phyloP scores from a whole-genome alignment of 2,329 filamentous ascomycete species.

The Botrytis porri region DNA sequence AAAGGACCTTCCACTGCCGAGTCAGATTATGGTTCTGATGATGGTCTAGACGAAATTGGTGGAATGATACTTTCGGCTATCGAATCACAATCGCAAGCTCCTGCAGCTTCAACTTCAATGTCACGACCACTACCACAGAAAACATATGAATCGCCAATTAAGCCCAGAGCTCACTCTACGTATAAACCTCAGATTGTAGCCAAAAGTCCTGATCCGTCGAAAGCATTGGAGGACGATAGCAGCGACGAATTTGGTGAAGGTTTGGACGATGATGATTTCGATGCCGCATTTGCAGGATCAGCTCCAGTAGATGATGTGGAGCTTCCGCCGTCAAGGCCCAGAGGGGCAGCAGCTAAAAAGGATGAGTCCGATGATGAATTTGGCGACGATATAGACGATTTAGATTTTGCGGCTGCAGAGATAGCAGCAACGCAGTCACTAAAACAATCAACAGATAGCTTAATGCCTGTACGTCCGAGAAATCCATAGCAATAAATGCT shows the following conservation, averaged over 20 bases:
- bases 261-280: slow-evolving; percentile 53
- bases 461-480: slow-evolving; percentile 53
- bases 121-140: not conserved
- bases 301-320: slow-evolving; percentile 40
- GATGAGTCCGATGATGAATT: slow-evolving; percentile 69
- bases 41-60: slow-evolving; percentile 18
- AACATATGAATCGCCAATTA: not conserved
- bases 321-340: slow-evolving; percentile 10
- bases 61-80: slow-evolving; percentile 18
- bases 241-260: slow-evolving; percentile 38
- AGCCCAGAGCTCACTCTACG: not conserved
- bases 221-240: slow-evolving; percentile 16
- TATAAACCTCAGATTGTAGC: not conserved
- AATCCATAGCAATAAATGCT: slow-evolving; percentile 33
- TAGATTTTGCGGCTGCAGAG: slow-evolving; percentile 76
- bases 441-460: slow-evolving; percentile 37
- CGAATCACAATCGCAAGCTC: slow-evolving; percentile 14
- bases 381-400: slow-evolving; percentile 58
- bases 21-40: slow-evolving; percentile 20
- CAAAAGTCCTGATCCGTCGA: not conserved
- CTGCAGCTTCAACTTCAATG: not conserved
- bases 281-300: slow-evolving; percentile 18
- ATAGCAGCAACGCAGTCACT: slow-evolving; percentile 67
- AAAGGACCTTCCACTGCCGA: slow-evolving; percentile 4
- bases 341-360: slow-evolving; percentile 32